Percentiles rank a stretch among this genome's conserved stretches.
Conservation (phyloP, 306 rosid genomes). For the Rosa persica region DNA sequence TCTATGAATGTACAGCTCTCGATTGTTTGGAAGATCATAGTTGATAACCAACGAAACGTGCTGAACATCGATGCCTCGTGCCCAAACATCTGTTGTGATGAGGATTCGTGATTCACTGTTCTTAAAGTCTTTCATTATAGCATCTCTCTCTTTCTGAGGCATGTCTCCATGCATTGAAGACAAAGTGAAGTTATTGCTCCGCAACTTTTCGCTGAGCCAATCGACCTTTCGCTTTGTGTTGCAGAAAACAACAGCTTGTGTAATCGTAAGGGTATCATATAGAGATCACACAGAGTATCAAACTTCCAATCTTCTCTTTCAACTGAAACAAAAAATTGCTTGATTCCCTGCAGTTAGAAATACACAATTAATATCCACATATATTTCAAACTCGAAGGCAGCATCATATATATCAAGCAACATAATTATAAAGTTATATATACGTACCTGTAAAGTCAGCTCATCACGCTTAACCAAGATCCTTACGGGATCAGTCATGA, state of each 20-base stretch:
- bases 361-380: background rate
- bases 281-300: slow-evolving; percentile 92
- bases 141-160: slow-evolving; percentile 95
- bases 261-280: slow-evolving; percentile 92
- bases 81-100: slow-evolving; percentile 97
- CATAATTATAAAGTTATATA: background rate
- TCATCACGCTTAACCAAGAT: slow-evolving; percentile 98
- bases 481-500: slow-evolving; percentile 94
- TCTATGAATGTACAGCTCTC: slow-evolving; percentile 95
- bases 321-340: slow-evolving; percentile 95
- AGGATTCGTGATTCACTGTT: slow-evolving; percentile 83
- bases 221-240: slow-evolving; percentile 96
- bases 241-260: slow-evolving; percentile 97
- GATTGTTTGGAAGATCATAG: slow-evolving; percentile 95
- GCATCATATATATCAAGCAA: slow-evolving; percentile 5
- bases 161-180: slow-evolving; percentile 95
- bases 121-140: slow-evolving; percentile 87
- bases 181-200: slow-evolving; percentile 77
- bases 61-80: slow-evolving; percentile 95
- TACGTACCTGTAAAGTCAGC: slow-evolving; percentile 79
- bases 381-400: too few species aligned
- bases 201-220: slow-evolving; percentile 93
- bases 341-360: slow-evolving; percentile 63
- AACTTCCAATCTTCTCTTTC: slow-evolving; percentile 90
- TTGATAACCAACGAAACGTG: slow-evolving; percentile 94